Evolutionary conservation across 257 asterid species (phyloP).

Genomic region (Solanum lignicaule): DNA sequence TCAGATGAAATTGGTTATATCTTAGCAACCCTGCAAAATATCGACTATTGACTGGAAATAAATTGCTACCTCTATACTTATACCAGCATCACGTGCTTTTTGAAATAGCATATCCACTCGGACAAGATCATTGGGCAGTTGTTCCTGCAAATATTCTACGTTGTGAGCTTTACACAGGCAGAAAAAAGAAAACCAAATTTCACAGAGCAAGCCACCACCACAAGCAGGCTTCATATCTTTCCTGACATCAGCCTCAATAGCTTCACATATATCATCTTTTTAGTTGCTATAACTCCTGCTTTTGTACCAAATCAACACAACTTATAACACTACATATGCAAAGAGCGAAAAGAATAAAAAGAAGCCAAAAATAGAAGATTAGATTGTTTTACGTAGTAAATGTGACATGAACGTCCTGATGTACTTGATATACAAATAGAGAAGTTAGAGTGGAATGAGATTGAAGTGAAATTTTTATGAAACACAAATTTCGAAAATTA

Average conservation of each 20-base stretch:
- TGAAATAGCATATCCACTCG: conserved; percentile 77
- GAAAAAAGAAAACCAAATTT: background rate
- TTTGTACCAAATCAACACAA: background rate
- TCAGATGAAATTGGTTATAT: background rate
- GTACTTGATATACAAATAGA: background rate
- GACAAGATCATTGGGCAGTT: conserved; percentile 63
- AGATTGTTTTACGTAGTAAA: background rate
- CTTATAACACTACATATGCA: background rate
- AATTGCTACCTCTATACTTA: conserved; percentile 52
- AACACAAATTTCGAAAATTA: background rate
- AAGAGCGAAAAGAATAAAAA: background rate
- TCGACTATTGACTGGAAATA: background rate
- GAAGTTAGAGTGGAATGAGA: background rate
- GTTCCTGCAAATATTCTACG: conserved; percentile 50
- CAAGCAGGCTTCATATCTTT: background rate
- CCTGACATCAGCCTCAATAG: background rate
- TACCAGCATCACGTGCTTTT: conserved; percentile 84
- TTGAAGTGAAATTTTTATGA: background rate
- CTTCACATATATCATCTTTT: background rate
- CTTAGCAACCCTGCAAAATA: background rate
- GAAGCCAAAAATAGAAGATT: background rate
- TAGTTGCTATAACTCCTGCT: background rate
- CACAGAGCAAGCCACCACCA: background rate
- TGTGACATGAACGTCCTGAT: background rate
- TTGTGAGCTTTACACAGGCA: conserved; percentile 4